phyloP scores from a whole-genome alignment of 306 rosid species.

The Canavalia ensiformis region DNA sequence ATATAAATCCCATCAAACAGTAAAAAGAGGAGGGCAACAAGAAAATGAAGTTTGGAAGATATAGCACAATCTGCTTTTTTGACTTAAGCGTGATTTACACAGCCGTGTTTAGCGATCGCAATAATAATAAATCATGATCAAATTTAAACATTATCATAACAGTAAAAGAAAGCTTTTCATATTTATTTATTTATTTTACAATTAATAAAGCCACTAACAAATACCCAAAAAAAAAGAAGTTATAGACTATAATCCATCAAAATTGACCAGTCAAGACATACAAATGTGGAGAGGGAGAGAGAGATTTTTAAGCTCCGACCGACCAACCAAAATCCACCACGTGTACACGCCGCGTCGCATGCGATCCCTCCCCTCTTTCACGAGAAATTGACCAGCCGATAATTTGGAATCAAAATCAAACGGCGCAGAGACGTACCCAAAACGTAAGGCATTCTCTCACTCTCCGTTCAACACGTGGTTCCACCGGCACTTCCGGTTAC shows the following conservation, averaged over 20 bases:
- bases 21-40: not conserved
- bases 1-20: conserved; percentile 37
- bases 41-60: conserved; percentile 31
- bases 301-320: not conserved
- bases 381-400: conserved; percentile 55
- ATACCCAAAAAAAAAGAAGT: not conserved
- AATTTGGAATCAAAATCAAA: conserved; percentile 50
- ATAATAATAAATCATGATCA: conserved; percentile 40
- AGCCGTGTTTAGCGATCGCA: conserved; percentile 41
- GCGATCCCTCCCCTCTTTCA: not conserved
- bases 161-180: conserved; percentile 15
- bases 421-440: conserved; percentile 49
- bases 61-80: conserved; percentile 44
- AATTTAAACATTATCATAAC: conserved; percentile 42
- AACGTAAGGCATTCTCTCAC: conserved; percentile 52
- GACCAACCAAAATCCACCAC: conserved; percentile 44
- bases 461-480: conserved; percentile 60
- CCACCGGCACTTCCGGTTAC: conserved; percentile 51
- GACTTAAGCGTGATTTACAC: conserved; percentile 44
- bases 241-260: conserved; percentile 2
- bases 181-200: not conserved
- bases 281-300: conserved; percentile 16
- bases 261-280: conserved; percentile 52
- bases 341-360: conserved; percentile 39
- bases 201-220: not conserved